A percentile compares a stretch with the other conserved stretches of the same genome.
Evolutionary conservation across 1,284 basidiomycete genomes (phyloP).

Genomic region (Termitomyces sp.): DNA sequence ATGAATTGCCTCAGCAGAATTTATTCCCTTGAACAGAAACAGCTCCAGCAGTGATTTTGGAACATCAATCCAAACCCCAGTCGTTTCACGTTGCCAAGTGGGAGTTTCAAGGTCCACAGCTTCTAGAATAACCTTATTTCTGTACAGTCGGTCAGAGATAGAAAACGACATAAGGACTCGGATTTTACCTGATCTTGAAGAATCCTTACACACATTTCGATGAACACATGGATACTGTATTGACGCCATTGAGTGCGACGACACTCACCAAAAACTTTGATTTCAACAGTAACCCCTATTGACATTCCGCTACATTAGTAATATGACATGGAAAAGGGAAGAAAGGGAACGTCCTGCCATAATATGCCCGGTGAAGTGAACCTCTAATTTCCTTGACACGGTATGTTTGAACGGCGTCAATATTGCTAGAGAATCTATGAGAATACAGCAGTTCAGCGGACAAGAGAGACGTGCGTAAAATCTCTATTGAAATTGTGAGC

Average conservation of each 20-base stretch:
- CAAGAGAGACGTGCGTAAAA: conserved; percentile 49
- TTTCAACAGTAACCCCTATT: conserved; percentile 62
- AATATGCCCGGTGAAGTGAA: conserved; percentile 59
- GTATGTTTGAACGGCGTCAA: conserved; percentile 75
- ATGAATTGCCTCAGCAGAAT: conserved; percentile 74
- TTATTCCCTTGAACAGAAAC: conserved; percentile 56
- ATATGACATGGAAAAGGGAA: neutral
- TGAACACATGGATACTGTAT: neutral
- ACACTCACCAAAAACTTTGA: conserved; percentile 69
- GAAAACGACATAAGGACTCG: neutral
- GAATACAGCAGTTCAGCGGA: neutral
- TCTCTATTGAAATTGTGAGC: conserved; percentile 42
- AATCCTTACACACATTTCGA: conserved; percentile 30
- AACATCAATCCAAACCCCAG: conserved; percentile 85
- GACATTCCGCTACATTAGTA: neutral
- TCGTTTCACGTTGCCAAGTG: conserved; percentile 72
- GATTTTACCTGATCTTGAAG: conserved; percentile 53
- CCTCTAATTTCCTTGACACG: conserved; percentile 69
- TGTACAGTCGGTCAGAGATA: conserved; percentile 20
- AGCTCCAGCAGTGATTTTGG: conserved; percentile 49
- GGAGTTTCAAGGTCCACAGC: conserved; percentile 77
- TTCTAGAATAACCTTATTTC: conserved; percentile 69
- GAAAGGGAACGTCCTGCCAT: conserved; percentile 53
- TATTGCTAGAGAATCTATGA: conserved; percentile 44
- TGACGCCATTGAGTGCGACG: neutral